A percentile compares a stretch with the other conserved stretches of the same genome.
Conservation (phyloP, 805 yeast species). For the Candida insectalens region DNA sequence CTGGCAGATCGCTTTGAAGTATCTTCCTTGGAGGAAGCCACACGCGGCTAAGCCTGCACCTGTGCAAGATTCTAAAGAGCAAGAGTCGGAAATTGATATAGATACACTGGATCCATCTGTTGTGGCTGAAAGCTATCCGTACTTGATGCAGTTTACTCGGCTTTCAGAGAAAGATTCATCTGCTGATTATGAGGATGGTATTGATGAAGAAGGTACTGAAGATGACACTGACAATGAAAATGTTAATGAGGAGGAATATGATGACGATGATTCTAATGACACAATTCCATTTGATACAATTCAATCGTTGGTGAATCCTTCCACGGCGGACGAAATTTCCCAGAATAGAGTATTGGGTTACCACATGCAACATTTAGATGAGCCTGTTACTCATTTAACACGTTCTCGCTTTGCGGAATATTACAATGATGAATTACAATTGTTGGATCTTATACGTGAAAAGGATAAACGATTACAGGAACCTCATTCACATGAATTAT, state of each 20-base stretch:
- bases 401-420: conserved; percentile 19
- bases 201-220: conserved; percentile 4
- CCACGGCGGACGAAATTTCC: conserved; percentile 15
- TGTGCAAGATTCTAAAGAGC: too few species aligned
- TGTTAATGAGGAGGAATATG: conserved; percentile 2
- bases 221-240: conserved; percentile 4
- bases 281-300: too few species aligned
- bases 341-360: conserved; percentile 20
- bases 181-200: neutral
- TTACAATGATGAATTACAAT: conserved; percentile 15
- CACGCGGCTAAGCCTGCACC: too few species aligned
- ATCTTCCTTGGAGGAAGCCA: too few species aligned
- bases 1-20: too few species aligned
- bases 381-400: conserved; percentile 10
- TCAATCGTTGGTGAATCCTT: conserved; percentile 15
- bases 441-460: conserved; percentile 19
- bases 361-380: conserved; percentile 14
- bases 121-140: too few species aligned
- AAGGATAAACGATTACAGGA: too few species aligned
- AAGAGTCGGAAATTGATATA: too few species aligned
- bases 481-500: conserved; percentile 13
- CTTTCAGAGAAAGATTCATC: too few species aligned
- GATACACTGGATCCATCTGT: too few species aligned
- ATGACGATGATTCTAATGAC: conserved; percentile 1
- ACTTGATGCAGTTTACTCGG: too few species aligned